Evolutionary conservation across 768 basidiomycete species (phyloP), one percentile per base, ranked within the genome.

Genomic region (Tylopilus cervinicoccineus): DNA sequence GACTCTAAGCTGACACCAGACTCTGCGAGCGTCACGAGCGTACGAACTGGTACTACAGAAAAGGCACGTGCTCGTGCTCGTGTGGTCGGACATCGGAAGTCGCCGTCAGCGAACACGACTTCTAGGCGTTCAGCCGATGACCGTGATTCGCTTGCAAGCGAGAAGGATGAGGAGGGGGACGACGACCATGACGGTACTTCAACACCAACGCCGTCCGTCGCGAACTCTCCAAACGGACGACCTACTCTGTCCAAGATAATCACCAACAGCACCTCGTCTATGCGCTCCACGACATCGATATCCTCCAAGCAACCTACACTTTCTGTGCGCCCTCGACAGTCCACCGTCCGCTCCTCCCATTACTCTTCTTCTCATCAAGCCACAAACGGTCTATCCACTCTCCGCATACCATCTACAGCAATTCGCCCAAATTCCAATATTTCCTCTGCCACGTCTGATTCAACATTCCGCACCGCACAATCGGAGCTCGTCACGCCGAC

Each of bases 1-100:
- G 87, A 89, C 54, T 88, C 85, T 6, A 88, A 88, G 58, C 71
- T 88, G 9, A 84, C 83, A 3, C 84, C 84, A 3, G 72, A 69
- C 31, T 59, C 63, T 29, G 55, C 57, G 23, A 67, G 65, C 8
- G 28, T 59, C 39, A 52, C 38, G 23, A 68, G 66, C 7, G 48
- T 52, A 23, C 58, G 65, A 34, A 56, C 58, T n/a, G 56, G 60
- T 43, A 27, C 45, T 5, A 55, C 56, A 6, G 65, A 65, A 28
- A 68, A 61, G 36, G 55, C 43, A 11, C 56, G 54, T 22, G 50
- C 43, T n/a, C 58, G 46, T 8, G 45, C 45, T 20, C 63, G 47
- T 42, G 47, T 22, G 6, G 27, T 38, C 10, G 56, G 52, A 13
- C 61, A 64, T 38, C 53, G 54, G 2, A 66, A 53, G 40, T 59